Evolutionary conservation across 2,329 filamentous ascomycete genomes (phyloP), one percentile per base, ranked within the genome.

Genomic region (Shiraia sp.): DNA sequence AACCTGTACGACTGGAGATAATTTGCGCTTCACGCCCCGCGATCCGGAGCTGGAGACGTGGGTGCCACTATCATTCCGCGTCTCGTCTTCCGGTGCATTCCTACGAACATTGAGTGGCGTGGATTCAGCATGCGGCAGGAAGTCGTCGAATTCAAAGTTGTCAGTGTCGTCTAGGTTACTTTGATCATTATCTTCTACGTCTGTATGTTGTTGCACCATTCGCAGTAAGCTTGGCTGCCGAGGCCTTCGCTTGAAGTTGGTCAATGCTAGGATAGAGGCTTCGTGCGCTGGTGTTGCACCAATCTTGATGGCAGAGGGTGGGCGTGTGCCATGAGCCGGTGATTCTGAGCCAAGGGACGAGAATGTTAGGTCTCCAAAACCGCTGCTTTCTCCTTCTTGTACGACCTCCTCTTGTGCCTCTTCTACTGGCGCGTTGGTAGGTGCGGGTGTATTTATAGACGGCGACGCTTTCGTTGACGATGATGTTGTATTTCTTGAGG

Each of bases 121-220:
- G 12, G 83, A 85, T 68, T 87, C 83, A 19, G 82, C 83, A 42
- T 87, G 83, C 0, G 78, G 85, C 36, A 73, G 77, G 58, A 81
- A 85, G 52, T 65, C 61, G 32, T 66, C 62, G 13, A 65, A 56
- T 34, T 65, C 61, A n/a, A 65, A 53, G 15, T 64, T 57, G 32
- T 52, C 58, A 12, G 59, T 57, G 63, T 74, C 34, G 66, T 79
- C 55, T 68, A 79, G 50, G 68, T 75, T 40, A 68, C 69, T 36
- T 65, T 72, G 3, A 65, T 71, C 25, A 13, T 71, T 68, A 23
- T 79, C 76, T 15, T 79, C 72, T 9, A 73, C 68, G 39, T 71
- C 64, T 28, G 65, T 71, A 16, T 59, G 68, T 45, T 74, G 71
- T 43, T 73, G 70, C 6, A 76, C 72, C 72, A 75, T 75, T 27